phyloP scores from a whole-genome alignment of 192 early-diverging fungal genomes.

The Nowakowskiella sp. region DNA sequence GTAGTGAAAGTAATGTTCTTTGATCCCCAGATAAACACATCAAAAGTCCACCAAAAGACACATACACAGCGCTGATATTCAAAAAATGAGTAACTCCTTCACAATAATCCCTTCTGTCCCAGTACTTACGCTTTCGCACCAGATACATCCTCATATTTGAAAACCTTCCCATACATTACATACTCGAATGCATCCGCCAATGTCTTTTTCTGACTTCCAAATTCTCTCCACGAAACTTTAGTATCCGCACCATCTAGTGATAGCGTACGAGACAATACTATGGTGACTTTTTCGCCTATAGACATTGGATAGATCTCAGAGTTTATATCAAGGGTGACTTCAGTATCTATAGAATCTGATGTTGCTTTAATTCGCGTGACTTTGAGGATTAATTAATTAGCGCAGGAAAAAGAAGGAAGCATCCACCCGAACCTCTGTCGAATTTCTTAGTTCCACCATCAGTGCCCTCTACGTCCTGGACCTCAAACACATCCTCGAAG shows the following conservation, averaged over 20 bases:
- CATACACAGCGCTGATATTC: slow-evolving; percentile 63
- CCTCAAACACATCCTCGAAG: slow-evolving; percentile 82
- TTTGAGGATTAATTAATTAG: neutral
- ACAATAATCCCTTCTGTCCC: slow-evolving; percentile 2
- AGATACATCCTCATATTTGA: slow-evolving; percentile 82
- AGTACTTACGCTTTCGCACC: slow-evolving; percentile 62
- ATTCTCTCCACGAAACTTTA: slow-evolving; percentile 61
- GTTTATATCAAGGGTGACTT: slow-evolving; percentile 89
- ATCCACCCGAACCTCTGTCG: slow-evolving; percentile 65
- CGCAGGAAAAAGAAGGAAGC: neutral
- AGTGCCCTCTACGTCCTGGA: slow-evolving; percentile 78
- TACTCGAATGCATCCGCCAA: slow-evolving; percentile 96
- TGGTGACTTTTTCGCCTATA: slow-evolving; percentile 74
- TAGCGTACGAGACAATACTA: slow-evolving; percentile 76
- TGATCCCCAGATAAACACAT: slow-evolving; percentile 83
- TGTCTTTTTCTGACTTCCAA: slow-evolving; percentile 23
- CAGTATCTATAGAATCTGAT: slow-evolving; percentile 80
- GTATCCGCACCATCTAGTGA: slow-evolving; percentile 38
- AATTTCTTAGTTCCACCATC: slow-evolving; percentile 86
- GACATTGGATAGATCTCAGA: slow-evolving; percentile 86
- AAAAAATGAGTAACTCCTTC: neutral
- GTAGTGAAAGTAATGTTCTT: slow-evolving; percentile 71
- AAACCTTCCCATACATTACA: slow-evolving; percentile 97
- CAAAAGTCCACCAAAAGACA: slow-evolving; percentile 87
- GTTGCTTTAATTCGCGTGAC: slow-evolving; percentile 82